Evolutionary conservation across 1,284 basidiomycete genomes (phyloP), one percentile per base, ranked within the genome.

Genomic region (Trichosporon sp.): DNA sequence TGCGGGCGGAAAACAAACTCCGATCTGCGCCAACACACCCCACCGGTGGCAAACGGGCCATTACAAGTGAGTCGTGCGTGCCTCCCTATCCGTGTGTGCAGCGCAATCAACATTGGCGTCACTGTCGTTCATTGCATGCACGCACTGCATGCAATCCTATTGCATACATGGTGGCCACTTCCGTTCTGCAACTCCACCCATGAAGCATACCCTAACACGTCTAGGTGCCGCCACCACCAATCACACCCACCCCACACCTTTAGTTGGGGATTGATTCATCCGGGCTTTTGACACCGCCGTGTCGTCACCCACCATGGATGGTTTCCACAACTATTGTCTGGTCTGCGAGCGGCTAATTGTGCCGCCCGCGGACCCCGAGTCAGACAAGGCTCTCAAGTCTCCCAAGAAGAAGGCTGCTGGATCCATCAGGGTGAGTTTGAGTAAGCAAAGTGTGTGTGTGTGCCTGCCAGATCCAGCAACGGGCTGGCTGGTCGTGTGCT

Each of bases 291-390:
- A 36, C 37, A 37, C 31, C 56, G 8, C 19, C 63, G 32, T 37
- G 52, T 16, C 52, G 40, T 25, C 40, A 32, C 49, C n/a, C 66
- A 63, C 49, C 33, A 68, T 66, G 68, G 68, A 66, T 46, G 63
- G 61, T 61, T 77, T 77, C 62, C 69, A 76, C 44, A 69, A 69
- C 62, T 78, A 72, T 59, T 78, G 77, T 62, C 76, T 78, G 58
- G 74, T 77, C 19, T 78, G 77, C 63, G 77, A 78, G 60, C 63
- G 70, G 34, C 63, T 74, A 16, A 78, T 78, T 64, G 63, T 69
- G 29, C 70, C 73, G 56, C 60, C 61, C 25, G 58, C 59, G 5
- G 65, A 65, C 16, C 65, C 65, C 13, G 64, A 64, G 14, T 46
- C 64, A 34, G 69, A 71, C 69, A 70, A 67, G 59, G 40, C 37